These are phyloP conservation scores for Entomophthora muscae DNA, from an alignment of 371 early-diverging fungal genomes.

Conservation along the genomic window DNA sequence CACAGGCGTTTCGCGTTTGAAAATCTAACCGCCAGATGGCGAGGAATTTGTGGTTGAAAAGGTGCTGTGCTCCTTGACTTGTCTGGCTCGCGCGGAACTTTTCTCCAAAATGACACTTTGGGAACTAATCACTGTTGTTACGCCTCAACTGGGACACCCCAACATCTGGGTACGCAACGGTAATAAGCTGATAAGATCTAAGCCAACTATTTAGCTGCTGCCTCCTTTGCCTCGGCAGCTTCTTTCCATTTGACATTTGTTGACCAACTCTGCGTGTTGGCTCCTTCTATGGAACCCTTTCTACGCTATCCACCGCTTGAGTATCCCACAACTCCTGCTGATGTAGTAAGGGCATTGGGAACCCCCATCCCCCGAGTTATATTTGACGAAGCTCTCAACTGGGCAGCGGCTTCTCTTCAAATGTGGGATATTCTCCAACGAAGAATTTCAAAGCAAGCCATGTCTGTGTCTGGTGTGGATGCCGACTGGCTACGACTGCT, in stretches of 20 bases:
- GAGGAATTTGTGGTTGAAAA: constrained; percentile 83
- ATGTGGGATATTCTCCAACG: constrained; percentile 45
- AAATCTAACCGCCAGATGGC: constrained; percentile 27
- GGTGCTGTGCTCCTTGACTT: constrained; percentile 61
- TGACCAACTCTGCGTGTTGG: constrained; percentile 62
- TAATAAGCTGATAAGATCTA: background rate
- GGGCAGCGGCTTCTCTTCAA: background rate
- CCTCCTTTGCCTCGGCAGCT: constrained; percentile 51
- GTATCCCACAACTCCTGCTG: constrained; percentile 28
- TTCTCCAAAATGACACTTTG: constrained; percentile 62
- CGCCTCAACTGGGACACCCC: constrained; percentile 67
- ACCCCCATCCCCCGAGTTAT: background rate
- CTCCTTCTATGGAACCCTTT: constrained; percentile 53
- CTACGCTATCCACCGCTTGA: constrained; percentile 17
- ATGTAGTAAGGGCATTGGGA: constrained; percentile 21
- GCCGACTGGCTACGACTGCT: background rate
- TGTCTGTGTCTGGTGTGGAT: constrained; percentile 26
- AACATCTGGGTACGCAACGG: constrained; percentile 66
- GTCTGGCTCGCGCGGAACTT: constrained; percentile 64
- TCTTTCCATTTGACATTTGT: constrained; percentile 43
- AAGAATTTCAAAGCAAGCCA: constrained; percentile 44
- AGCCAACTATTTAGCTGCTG: constrained; percentile 25
- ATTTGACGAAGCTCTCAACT: constrained; percentile 7
- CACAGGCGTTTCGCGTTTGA: background rate
- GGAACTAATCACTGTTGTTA: constrained; percentile 43